Base-by-base conservation (phyloP, 805 yeast genomes). In the Maudiozyma bulderi region DNA sequence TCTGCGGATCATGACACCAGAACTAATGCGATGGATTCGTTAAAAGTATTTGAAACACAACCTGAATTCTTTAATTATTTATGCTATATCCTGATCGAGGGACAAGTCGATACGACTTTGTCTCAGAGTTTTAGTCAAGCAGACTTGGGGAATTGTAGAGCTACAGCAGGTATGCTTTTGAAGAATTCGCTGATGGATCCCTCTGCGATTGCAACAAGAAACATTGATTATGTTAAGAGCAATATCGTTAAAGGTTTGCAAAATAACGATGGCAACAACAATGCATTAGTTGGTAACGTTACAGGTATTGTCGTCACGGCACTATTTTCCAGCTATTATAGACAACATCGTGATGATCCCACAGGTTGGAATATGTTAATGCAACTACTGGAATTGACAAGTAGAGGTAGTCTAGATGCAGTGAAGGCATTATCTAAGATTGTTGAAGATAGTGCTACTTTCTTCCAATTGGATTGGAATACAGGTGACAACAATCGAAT, bases 271-370 rank as follows among this genome's bases (percentile, higher is more conserved):
- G 26, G 26, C 4, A 20, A 14, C 13, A 33, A 47, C 10, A 47
- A 48, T 37, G 49, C 52, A 6, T 69, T 86, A 55, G 85, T 91
- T 31, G 76, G 95, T 52, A 88, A 86, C 61, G 86, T 91, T 52
- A 83, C 96, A 6, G 96, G 97, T 39, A 89, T 83, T 59, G 95
- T 89, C 45, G 81, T 91, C 47, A 86, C 97, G 2, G 76, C 96
- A 0, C 67, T 93, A 32, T 84, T 89, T 56, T 73, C 84, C 2
- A 72, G 78, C 8, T 67, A 67, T 48, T 66, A 61, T 51, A 59
- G 68, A 49, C 64, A 62, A 40, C 61, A 65, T 48, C 57, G 70
- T 43, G 60, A 61, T n/a, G 70, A 66, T 52, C 59, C 63, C 9
- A 74, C 77, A 42, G 95, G 96, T 1, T 72, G 85, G 41, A 69